A percentile compares a stretch with the other conserved stretches of the same genome.
Evolutionary conservation across 129 eudicot species (phyloP).

Genomic region (Dittrichia graveolens): DNA sequence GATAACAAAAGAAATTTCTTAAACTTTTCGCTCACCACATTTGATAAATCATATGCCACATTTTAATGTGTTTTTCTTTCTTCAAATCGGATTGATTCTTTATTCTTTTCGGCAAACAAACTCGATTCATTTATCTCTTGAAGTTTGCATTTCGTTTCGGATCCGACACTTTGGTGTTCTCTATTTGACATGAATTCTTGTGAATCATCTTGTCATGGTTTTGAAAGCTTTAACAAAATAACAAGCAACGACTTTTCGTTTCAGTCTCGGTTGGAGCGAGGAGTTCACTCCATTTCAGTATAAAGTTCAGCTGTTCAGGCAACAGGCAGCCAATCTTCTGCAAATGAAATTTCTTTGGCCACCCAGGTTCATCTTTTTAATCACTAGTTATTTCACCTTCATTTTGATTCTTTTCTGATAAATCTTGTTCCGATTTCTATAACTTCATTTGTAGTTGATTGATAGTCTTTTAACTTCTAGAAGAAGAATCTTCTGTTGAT

Average conservation of each 20-base stretch:
- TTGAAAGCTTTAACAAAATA: conserved; percentile 4
- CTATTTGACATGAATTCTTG: background rate
- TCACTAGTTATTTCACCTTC: too few relatives aligned
- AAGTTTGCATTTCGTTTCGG: background rate
- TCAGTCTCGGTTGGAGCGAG: conserved; percentile 22
- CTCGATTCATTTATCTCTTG: background rate
- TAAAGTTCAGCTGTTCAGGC: background rate
- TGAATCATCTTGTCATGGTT: conserved; percentile 7
- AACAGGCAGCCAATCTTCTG: too few relatives aligned
- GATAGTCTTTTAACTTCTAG: conserved; percentile 65
- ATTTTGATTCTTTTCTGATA: too few relatives aligned
- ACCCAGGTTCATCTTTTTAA: too few relatives aligned
- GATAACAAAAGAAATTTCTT: too few relatives aligned
- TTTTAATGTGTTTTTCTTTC: conserved; percentile 7
- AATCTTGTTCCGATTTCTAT: conserved; percentile 45
- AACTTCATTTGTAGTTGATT: conserved; percentile 48
- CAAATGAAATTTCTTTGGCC: too few relatives aligned
- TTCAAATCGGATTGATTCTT: background rate
- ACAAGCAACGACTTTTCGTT: conserved; percentile 16
- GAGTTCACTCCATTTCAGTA: conserved; percentile 8
- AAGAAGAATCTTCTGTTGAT: conserved; percentile 74
- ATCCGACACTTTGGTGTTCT: background rate
- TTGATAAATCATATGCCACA: conserved; percentile 18
- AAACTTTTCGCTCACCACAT: too few relatives aligned
- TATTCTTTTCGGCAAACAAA: background rate